Conservation (phyloP, 371 early-diverging fungal species). For the Mucor plumbeus region DNA sequence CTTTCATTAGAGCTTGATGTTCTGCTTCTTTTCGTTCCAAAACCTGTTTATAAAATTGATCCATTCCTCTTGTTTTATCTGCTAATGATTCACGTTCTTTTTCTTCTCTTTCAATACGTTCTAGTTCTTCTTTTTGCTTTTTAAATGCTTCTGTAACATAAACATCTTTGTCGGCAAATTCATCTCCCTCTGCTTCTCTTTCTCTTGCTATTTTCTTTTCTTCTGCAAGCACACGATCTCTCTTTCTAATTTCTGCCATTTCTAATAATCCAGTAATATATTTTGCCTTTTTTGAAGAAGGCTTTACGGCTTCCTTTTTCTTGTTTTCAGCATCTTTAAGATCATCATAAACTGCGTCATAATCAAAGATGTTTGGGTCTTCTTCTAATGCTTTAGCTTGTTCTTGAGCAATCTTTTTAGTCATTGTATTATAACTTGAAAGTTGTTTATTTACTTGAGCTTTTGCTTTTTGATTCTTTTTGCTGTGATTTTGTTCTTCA, state of each 20-base stretch:
- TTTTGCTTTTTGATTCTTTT: slow-evolving; percentile 27
- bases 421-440: slow-evolving; percentile 28
- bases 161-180: slow-evolving; percentile 73
- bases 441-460: slow-evolving; percentile 44
- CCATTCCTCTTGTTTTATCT: slow-evolving; percentile 42
- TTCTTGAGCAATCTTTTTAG: slow-evolving; percentile 52
- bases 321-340: slow-evolving; percentile 72
- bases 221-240: slow-evolving; percentile 81
- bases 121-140: slow-evolving; percentile 80
- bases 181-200: slow-evolving; percentile 60
- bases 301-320: slow-evolving; percentile 49
- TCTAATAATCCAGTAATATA: slow-evolving; percentile 80
- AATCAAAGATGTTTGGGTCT: slow-evolving; percentile 88
- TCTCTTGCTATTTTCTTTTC: slow-evolving; percentile 84
- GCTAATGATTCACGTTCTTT: slow-evolving; percentile 58
- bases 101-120: slow-evolving; percentile 84
- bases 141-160: slow-evolving; percentile 89
- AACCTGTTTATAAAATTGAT: slow-evolving; percentile 50
- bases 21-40: slow-evolving; percentile 49
- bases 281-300: slow-evolving; percentile 59
- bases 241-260: slow-evolving; percentile 81
- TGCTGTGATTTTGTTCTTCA: slow-evolving; percentile 9
- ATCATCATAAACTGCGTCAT: slow-evolving; percentile 90
- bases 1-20: slow-evolving; percentile 43
- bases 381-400: slow-evolving; percentile 74